Percentiles rank a stretch among this genome's conserved stretches.
These are phyloP conservation scores for Aquilaria malaccensis DNA, from an alignment of 345 rosid species.

Conservation along the genomic window DNA sequence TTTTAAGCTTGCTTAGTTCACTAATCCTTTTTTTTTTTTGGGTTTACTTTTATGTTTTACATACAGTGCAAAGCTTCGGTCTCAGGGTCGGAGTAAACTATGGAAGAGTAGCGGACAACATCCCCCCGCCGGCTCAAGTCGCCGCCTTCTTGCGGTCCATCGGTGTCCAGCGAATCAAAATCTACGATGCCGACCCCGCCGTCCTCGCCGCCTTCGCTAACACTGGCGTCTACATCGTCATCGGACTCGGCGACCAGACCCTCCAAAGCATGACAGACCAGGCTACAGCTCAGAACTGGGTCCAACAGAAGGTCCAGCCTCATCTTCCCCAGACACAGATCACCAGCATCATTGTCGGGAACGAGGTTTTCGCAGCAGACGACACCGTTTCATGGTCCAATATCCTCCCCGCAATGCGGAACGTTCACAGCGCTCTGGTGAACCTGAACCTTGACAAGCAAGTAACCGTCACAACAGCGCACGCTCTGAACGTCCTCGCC, in stretches of 20 bases:
- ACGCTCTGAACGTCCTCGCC: conserved; percentile 45
- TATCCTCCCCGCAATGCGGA: conserved; percentile 81
- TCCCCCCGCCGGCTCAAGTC: conserved; percentile 69
- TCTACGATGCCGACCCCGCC: conserved; percentile 79
- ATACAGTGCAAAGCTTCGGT: conserved; percentile 12
- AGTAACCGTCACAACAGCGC: conserved; percentile 66
- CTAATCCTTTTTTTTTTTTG: conserved; percentile 2
- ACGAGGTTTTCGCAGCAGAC: conserved; percentile 54
- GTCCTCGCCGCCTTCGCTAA: conserved; percentile 69
- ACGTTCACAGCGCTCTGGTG: conserved; percentile 12
- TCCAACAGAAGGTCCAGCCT: conserved; percentile 53
- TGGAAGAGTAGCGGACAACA: conserved; percentile 82
- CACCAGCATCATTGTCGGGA: conserved; percentile 67
- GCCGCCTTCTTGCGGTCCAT: conserved; percentile 48
- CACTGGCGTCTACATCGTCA: conserved; percentile 56
- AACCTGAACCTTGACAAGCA: conserved; percentile 56
- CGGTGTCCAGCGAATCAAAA: conserved; percentile 58
- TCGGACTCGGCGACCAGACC: conserved; percentile 61
- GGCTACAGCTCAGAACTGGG: conserved; percentile 53
- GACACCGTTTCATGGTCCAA: conserved; percentile 24
- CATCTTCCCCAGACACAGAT: conserved; percentile 50
- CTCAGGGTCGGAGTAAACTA: conserved; percentile 77
- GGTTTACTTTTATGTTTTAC: conserved; percentile 15
- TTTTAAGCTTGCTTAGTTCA: neutral
- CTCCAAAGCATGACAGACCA: conserved; percentile 56